These are phyloP conservation scores for Apiospora marii DNA, from an alignment of 2,329 filamentous ascomycete genomes.

Conservation along the genomic window DNA sequence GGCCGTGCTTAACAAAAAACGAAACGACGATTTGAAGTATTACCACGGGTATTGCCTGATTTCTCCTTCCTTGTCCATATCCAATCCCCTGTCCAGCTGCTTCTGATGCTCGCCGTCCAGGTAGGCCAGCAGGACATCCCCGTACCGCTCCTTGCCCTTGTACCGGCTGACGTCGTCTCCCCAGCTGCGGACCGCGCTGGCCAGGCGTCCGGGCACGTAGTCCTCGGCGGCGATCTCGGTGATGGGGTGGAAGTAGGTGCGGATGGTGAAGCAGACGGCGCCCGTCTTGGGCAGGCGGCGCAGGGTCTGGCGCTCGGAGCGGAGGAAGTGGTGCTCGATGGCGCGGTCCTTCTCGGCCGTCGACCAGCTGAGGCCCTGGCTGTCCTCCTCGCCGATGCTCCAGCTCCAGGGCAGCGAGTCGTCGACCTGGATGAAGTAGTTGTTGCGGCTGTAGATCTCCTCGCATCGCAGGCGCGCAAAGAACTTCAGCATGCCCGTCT, in stretches of 20 bases:
- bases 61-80: constrained; percentile 67
- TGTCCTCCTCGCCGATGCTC: constrained; percentile 79
- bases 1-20: background rate
- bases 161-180: constrained; percentile 78
- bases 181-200: constrained; percentile 83
- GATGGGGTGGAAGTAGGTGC: constrained; percentile 81
- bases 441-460: constrained; percentile 71
- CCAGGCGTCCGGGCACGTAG: constrained; percentile 80
- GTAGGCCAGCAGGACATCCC: constrained; percentile 76
- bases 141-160: constrained; percentile 80
- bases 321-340: constrained; percentile 77
- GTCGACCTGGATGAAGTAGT: constrained; percentile 90
- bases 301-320: constrained; percentile 77
- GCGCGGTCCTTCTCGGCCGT: constrained; percentile 78
- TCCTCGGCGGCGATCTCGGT: constrained; percentile 73
- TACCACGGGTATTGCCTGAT: constrained; percentile 68
- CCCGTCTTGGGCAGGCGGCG: constrained; percentile 66
- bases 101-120: constrained; percentile 77
- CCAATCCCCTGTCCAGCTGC: constrained; percentile 73
- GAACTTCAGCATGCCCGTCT: constrained; percentile 59
- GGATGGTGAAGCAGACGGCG: constrained; percentile 75
- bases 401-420: constrained; percentile 77
- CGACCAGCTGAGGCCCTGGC: constrained; percentile 70
- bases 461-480: constrained; percentile 76
- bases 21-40: background rate